Percentiles rank a stretch among this genome's conserved stretches.
Evolutionary conservation across 2,329 filamentous ascomycete genomes (phyloP).

Genomic region (Beauveria rudraprayagi): DNA sequence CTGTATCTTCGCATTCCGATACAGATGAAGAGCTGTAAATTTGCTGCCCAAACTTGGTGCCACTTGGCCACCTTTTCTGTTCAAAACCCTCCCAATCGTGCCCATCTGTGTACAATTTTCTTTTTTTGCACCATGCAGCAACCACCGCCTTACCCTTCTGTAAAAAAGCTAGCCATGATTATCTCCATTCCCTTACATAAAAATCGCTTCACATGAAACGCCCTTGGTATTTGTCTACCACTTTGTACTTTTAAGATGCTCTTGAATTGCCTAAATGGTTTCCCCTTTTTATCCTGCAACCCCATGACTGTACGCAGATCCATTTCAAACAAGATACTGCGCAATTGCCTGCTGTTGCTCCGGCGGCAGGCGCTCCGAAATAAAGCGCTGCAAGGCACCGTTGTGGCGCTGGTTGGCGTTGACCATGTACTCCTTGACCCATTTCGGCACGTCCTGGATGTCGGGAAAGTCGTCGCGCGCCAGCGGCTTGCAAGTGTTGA

Average conservation of each 20-base stretch:
- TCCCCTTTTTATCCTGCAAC: conserved; percentile 23
- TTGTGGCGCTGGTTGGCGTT: conserved; percentile 66
- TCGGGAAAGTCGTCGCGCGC: conserved; percentile 78
- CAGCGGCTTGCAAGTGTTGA: conserved; percentile 79
- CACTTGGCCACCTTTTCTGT: neutral
- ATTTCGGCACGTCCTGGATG: conserved; percentile 70
- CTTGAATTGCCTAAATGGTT: neutral
- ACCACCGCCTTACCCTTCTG: too few relatives aligned
- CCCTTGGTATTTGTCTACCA: conserved; percentile 2
- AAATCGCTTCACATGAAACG: conserved; percentile 7
- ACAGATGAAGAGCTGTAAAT: neutral
- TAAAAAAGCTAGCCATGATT: neutral
- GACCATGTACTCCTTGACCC: conserved; percentile 73
- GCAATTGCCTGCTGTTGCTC: conserved; percentile 49
- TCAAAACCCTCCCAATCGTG: neutral
- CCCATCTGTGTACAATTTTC: too few relatives aligned
- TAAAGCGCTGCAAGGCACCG: conserved; percentile 63
- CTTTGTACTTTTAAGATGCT: neutral
- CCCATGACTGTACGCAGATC: neutral
- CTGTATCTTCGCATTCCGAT: too few relatives aligned
- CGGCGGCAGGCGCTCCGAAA: conserved; percentile 59
- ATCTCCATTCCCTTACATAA: neutral
- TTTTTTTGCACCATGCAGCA: too few relatives aligned
- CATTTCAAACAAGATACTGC: conserved; percentile 38
- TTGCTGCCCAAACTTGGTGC: neutral